Base-by-base conservation (phyloP, 768 basidiomycete species). In the Lactarius quietus region DNA sequence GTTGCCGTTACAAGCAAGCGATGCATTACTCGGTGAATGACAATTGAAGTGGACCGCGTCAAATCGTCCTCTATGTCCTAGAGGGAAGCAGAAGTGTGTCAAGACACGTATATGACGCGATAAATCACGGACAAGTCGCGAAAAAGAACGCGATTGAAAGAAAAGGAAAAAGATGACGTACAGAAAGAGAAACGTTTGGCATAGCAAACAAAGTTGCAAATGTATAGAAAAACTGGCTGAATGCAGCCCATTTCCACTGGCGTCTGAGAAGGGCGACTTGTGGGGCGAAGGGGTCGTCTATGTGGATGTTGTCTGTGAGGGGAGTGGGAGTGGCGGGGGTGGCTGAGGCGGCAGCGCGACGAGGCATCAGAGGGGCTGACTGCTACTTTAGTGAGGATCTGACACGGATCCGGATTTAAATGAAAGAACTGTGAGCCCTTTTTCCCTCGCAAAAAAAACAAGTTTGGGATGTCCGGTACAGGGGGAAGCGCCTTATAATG, bases 231-330 rank as follows among this genome's bases (percentile, higher is more conserved):
- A 96, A 95, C 74, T 95, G 93, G 76, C 84, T 84, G 76, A 95
- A 90, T 29, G 89, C 89, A 6, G 94, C 94, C 93, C 93, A 96
- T 81, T 90, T 88, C 92, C 92, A 95, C 68, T 93, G 85, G 64
- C 80, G 86, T 62, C 94, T 83, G 59, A 97, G 86, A 33, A 78
- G 72, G 53, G 73, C 66, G 59, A 89, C 74, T 70, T 85, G 72
- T 56, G 65, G 62, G 43, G 67, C 56, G 62, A 73, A 75, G 52
- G 71, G 61, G 59, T 69, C 64, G 3, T 69, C 70, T 36, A 20
- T 35, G 55, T 41, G 54, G 7, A 57, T 59, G 57, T 7, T 26
- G n/a, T 65, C 69, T 45, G 63, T 64, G 59, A 57, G 68, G 43
- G 65, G 66, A 55, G 68, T 62, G 56, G 65, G 67, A 39, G 66